Conservation (phyloP, 768 basidiomycete species). For the Lyophyllum atratum region DNA sequence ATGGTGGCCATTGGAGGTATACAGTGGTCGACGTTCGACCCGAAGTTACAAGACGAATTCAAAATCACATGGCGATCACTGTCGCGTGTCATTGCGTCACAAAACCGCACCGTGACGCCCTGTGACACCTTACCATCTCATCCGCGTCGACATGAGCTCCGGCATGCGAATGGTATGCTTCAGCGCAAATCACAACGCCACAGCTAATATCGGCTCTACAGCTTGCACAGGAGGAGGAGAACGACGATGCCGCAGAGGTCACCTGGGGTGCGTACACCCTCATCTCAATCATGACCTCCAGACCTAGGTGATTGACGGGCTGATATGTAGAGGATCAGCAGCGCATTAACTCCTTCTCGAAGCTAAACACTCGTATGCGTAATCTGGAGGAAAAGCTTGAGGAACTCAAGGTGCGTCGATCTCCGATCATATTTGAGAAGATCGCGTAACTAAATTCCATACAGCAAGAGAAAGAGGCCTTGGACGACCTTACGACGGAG, state of each 20-base stretch:
- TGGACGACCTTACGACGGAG: conserved; percentile 86
- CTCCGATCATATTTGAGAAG: background rate
- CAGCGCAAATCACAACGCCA: conserved; percentile 2
- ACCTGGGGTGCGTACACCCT: conserved; percentile 67
- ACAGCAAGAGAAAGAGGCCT: conserved; percentile 96
- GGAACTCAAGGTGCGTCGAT: conserved; percentile 62
- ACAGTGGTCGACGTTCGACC: background rate
- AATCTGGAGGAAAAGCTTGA: conserved; percentile 73
- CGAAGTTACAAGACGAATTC: background rate
- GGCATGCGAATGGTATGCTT: conserved; percentile 59
- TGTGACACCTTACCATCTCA: conserved; percentile 2
- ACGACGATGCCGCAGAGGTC: conserved; percentile 73
- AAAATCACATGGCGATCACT: conserved; percentile 13
- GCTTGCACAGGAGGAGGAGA: conserved; percentile 79
- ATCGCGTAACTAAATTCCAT: conserved; percentile 3
- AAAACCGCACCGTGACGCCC: background rate
- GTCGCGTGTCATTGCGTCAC: background rate
- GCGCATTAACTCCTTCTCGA: conserved; percentile 89
- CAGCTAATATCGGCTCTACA: conserved; percentile 25
- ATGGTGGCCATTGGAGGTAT: conserved; percentile 12
- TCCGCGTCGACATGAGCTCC: conserved; percentile 31
- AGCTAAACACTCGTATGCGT: conserved; percentile 79
- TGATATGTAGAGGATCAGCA: conserved; percentile 75
- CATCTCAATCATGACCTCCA: background rate
- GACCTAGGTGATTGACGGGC: conserved; percentile 7